These are phyloP conservation scores for Talaromyces ruber DNA, from an alignment of 495 filamentous ascomycete species.

Conservation along the genomic window DNA sequence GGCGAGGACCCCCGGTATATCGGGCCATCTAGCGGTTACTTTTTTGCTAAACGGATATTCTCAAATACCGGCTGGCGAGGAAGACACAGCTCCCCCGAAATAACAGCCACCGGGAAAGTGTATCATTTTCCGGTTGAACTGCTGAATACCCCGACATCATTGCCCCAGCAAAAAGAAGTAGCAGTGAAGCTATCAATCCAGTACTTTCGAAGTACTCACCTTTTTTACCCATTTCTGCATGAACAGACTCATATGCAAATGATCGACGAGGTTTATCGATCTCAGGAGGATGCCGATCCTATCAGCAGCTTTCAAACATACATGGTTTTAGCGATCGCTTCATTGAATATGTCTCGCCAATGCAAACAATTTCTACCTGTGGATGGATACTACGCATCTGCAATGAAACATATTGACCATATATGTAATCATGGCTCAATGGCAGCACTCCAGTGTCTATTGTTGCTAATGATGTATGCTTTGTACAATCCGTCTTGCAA, in stretches of 20 bases:
- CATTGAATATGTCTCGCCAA: slow-evolving; percentile 31
- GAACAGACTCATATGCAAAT: slow-evolving; percentile 26
- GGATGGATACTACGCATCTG: slow-evolving; percentile 36
- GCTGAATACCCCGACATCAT: slow-evolving; percentile 22
- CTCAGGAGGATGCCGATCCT: slow-evolving; percentile 9
- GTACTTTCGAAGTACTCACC: slow-evolving; percentile 33
- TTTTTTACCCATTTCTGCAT: slow-evolving; percentile 36
- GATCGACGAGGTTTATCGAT: slow-evolving; percentile 22
- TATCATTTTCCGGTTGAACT: slow-evolving; percentile 18
- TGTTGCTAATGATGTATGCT: slow-evolving; percentile 38
- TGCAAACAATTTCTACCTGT: slow-evolving; percentile 31
- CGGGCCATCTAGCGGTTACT: slow-evolving; percentile 32
- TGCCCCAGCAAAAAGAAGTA: slow-evolving; percentile 27
- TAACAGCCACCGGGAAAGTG: neutral
- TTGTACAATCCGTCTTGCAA: slow-evolving; percentile 35
- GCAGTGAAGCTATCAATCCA: slow-evolving; percentile 27
- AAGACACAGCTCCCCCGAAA: neutral
- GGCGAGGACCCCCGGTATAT: slow-evolving; percentile 30
- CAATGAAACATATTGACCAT: slow-evolving; percentile 28
- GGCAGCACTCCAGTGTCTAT: slow-evolving; percentile 29
- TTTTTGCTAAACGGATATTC: slow-evolving; percentile 33
- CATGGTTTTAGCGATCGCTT: slow-evolving; percentile 37
- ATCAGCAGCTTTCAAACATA: slow-evolving; percentile 29
- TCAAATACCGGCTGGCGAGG: slow-evolving; percentile 20
- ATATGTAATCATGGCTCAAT: slow-evolving; percentile 29